These are phyloP conservation scores for Yamadazyma phyllophila DNA, from an alignment of 805 yeast species.

Conservation along the genomic window DNA sequence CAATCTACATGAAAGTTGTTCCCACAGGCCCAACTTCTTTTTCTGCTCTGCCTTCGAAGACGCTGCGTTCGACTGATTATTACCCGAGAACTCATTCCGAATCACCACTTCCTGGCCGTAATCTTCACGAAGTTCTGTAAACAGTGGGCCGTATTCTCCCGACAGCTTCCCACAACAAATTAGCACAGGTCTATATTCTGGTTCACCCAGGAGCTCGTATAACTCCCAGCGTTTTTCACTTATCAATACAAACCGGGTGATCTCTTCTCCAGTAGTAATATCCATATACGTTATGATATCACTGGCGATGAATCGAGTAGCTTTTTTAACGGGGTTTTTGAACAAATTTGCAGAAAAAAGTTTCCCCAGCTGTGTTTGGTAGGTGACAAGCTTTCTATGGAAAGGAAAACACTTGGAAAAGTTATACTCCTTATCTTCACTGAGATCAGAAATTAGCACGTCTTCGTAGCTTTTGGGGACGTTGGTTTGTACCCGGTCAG, in stretches of 20 bases:
- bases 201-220: slow-evolving; percentile 42
- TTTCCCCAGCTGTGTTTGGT: slow-evolving; percentile 53
- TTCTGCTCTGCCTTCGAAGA: slow-evolving; percentile 23
- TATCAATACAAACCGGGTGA: slow-evolving; percentile 62
- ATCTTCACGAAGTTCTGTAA: slow-evolving; percentile 35
- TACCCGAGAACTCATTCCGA: slow-evolving; percentile 26
- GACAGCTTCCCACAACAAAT: slow-evolving; percentile 65
- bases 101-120: slow-evolving; percentile 24
- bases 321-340: slow-evolving; percentile 24
- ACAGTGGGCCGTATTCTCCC: slow-evolving; percentile 63
- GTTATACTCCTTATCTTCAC: slow-evolving; percentile 55
- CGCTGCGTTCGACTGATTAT: slow-evolving; percentile 13
- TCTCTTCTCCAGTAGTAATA: slow-evolving; percentile 48
- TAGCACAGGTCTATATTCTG: slow-evolving; percentile 44
- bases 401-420: slow-evolving; percentile 82
- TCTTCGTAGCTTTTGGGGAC: slow-evolving; percentile 8
- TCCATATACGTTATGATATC: slow-evolving; percentile 32
- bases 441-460: slow-evolving; percentile 17
- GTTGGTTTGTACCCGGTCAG: slow-evolving; percentile 1
- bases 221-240: slow-evolving; percentile 74
- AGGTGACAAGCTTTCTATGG: slow-evolving; percentile 58
- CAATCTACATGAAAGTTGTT: slow-evolving; percentile 56
- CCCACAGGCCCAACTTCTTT: slow-evolving; percentile 50
- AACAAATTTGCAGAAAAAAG: slow-evolving; percentile 20
- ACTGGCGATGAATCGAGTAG: slow-evolving; percentile 27